A percentile compares a stretch with the other conserved stretches of the same genome.
Conservation (phyloP, 2,329 filamentous ascomycete genomes). For the Furcasterigmium furcatum region DNA sequence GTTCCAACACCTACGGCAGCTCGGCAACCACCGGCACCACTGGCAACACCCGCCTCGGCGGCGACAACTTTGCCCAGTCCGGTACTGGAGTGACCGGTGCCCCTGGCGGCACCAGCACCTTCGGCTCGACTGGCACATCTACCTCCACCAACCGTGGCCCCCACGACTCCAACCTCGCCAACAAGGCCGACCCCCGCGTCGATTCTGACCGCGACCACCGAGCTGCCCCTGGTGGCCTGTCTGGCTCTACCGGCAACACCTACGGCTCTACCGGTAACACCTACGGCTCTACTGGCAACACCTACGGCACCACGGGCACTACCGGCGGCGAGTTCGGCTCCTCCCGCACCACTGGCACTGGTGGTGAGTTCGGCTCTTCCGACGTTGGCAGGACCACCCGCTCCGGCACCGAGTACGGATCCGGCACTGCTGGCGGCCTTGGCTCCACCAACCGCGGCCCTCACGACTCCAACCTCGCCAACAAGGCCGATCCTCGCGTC, state of each 20-base stretch:
- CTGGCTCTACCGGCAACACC: slow-evolving; percentile 7
- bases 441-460: slow-evolving; percentile 30
- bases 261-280: slow-evolving; percentile 13
- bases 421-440: slow-evolving; percentile 7
- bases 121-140: slow-evolving; percentile 4
- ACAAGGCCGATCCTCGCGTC: slow-evolving; percentile 52
- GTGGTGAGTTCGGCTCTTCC: slow-evolving; percentile 21
- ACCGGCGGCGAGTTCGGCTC: not conserved
- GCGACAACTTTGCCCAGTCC: slow-evolving; percentile 35
- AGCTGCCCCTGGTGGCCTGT: slow-evolving; percentile 7
- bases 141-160: slow-evolving; percentile 25
- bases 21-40: slow-evolving; percentile 25
- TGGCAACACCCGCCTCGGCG: slow-evolving; percentile 12
- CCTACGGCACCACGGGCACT: slow-evolving; percentile 18
- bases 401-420: slow-evolving; percentile 10
- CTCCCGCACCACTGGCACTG: slow-evolving; percentile 26
- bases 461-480: slow-evolving; percentile 41
- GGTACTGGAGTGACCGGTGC: slow-evolving; percentile 27
- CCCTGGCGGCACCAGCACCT: slow-evolving; percentile 1
- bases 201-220: slow-evolving; percentile 38
- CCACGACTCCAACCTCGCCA: slow-evolving; percentile 33
- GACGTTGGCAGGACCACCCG: slow-evolving; percentile 16
- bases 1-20: slow-evolving; percentile 24
- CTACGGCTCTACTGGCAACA: slow-evolving; percentile 4
- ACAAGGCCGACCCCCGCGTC: slow-evolving; percentile 45